A percentile compares a stretch with the other conserved stretches of the same genome.
These are phyloP conservation scores for Cutaneotrichosporon mucoides DNA, from an alignment of 1,284 basidiomycete species.

Conservation along the genomic window DNA sequence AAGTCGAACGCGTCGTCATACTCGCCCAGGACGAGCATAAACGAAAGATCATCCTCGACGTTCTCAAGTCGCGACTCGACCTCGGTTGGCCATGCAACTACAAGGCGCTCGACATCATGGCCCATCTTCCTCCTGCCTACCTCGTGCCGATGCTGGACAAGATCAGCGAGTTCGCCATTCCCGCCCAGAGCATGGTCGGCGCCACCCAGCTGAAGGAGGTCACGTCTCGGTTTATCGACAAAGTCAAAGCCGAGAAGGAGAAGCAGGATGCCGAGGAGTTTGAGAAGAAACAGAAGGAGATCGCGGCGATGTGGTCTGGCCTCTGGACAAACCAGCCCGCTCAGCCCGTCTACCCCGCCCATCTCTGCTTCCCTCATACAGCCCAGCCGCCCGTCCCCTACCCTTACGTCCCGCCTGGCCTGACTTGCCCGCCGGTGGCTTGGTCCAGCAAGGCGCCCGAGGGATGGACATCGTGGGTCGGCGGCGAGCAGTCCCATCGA, in stretches of 20 bases:
- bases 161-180: slow-evolving; percentile 18
- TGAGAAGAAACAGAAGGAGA: slow-evolving; percentile 2
- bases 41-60: slow-evolving; percentile 35
- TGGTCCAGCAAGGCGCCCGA: slow-evolving; percentile 6
- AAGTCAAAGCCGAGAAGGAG: slow-evolving; percentile 21
- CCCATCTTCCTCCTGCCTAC: slow-evolving; percentile 23
- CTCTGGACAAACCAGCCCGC: slow-evolving; percentile 13
- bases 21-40: slow-evolving; percentile 18
- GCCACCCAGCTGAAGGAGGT: slow-evolving; percentile 29
- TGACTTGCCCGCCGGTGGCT: background rate
- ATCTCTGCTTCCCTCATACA: background rate
- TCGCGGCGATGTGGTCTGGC: slow-evolving; percentile 13
- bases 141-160: slow-evolving; percentile 27
- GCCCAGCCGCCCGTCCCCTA: background rate
- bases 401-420: slow-evolving; percentile 5
- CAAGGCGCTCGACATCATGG: slow-evolving; percentile 37
- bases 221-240: slow-evolving; percentile 31
- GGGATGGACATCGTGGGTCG: slow-evolving; percentile 13
- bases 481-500: background rate
- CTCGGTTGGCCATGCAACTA: slow-evolving; percentile 43
- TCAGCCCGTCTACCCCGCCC: background rate
- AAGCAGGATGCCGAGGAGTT: slow-evolving; percentile 9
- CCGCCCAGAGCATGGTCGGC: slow-evolving; percentile 19
- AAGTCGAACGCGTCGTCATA: slow-evolving; percentile 2
- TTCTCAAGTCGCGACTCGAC: slow-evolving; percentile 36